Percentiles rank a stretch among this genome's conserved stretches.
These are phyloP conservation scores for Chlorella sp. DNA, from an alignment of 139 green algal species.

Conservation along the genomic window DNA sequence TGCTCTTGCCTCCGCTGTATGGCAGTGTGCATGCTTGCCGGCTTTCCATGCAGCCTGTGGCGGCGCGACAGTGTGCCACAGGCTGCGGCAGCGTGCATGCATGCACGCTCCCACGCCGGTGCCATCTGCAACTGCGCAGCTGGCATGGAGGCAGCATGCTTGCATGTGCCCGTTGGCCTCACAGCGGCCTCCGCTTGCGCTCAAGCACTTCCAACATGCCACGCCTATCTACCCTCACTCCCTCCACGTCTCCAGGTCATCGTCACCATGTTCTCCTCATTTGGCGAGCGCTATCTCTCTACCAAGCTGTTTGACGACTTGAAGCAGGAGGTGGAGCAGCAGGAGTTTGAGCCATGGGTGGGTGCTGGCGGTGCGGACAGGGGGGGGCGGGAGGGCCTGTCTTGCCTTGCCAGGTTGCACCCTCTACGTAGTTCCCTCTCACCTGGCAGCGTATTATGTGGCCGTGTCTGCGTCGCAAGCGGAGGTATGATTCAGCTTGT, in stretches of 20 bases:
- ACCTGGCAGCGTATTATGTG: not conserved
- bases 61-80: too few relatives aligned
- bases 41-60: not conserved
- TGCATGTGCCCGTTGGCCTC: not conserved
- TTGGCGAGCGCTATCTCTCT: conserved; percentile 94
- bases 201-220: not conserved
- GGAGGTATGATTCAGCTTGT: not conserved
- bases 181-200: too few relatives aligned
- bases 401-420: not conserved
- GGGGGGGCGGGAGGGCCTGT: too few relatives aligned
- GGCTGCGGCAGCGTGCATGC: not conserved
- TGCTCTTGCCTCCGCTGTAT: not conserved
- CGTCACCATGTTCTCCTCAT: conserved; percentile 88
- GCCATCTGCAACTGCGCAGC: not conserved
- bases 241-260: conserved; percentile 41
- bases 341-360: conserved; percentile 31
- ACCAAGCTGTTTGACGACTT: conserved; percentile 83
- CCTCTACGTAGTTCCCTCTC: too few relatives aligned
- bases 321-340: conserved; percentile 34
- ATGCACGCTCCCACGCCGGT: too few relatives aligned
- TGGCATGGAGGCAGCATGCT: not conserved
- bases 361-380: not conserved
- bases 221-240: not conserved
- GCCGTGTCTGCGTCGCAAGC: not conserved
- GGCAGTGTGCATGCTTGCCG: not conserved